Conservation (phyloP, 495 filamentous ascomycete species). For the Penicillium paxilli region DNA sequence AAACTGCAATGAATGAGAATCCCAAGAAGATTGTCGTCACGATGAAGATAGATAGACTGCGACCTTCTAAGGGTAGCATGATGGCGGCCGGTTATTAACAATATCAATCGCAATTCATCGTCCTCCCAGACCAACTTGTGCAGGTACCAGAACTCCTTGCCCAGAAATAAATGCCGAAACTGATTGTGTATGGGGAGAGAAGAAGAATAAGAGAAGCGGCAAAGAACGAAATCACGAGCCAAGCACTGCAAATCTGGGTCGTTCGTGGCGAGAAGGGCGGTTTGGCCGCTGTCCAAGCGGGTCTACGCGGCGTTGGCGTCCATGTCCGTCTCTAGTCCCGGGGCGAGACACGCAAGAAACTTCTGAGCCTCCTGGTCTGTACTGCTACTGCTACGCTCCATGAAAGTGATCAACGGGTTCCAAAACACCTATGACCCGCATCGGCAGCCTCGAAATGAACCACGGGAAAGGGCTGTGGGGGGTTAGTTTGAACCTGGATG, state of each 20-base stretch:
- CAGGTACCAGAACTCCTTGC: slow-evolving; percentile 2
- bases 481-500: neutral
- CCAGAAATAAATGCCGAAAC: neutral
- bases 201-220: neutral
- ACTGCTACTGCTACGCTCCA: neutral
- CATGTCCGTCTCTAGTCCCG: neutral
- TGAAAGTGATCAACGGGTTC: neutral
- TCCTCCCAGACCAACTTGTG: slow-evolving; percentile 2
- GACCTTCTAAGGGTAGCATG: slow-evolving; percentile 38
- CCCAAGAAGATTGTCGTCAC: slow-evolving; percentile 40
- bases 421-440: neutral
- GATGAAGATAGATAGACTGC: slow-evolving; percentile 39
- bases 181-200: neutral
- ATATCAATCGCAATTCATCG: slow-evolving; percentile 17
- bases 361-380: slow-evolving; percentile 1
- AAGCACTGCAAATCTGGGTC: slow-evolving; percentile 11
- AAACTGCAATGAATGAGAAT: slow-evolving; percentile 38
- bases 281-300: slow-evolving; percentile 3
- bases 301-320: slow-evolving; percentile 4
- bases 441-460: neutral
- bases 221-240: slow-evolving; percentile 7
- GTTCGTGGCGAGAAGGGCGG: slow-evolving; percentile 18
- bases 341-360: neutral
- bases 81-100: slow-evolving; percentile 12
- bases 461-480: neutral